A percentile compares a stretch with the other conserved stretches of the same genome.
Evolutionary conservation across 2,329 filamentous ascomycete species (phyloP).

Genomic region (Beauveria asiatica): DNA sequence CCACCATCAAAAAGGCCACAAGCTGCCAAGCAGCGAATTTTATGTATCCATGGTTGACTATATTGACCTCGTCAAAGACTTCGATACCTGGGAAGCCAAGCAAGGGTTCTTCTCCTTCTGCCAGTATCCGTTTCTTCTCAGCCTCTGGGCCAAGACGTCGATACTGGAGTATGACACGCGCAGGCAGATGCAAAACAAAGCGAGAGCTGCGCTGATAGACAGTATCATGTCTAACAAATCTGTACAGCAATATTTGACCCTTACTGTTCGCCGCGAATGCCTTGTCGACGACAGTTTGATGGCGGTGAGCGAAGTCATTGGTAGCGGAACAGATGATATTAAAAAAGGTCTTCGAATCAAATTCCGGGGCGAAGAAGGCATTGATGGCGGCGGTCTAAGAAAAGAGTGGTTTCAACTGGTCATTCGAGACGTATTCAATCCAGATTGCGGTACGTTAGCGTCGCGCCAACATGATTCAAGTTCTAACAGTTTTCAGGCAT

Average conservation of each 20-base stretch:
- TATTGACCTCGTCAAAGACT: conserved; percentile 76
- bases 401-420: conserved; percentile 94
- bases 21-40: conserved; percentile 74
- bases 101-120: conserved; percentile 75
- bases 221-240: conserved; percentile 69
- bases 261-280: conserved; percentile 75
- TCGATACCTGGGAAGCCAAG: conserved; percentile 76
- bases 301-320: conserved; percentile 76
- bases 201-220: conserved; percentile 83
- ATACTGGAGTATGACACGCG: conserved; percentile 83
- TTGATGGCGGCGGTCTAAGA: conserved; percentile 79
- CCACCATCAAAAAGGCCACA: conserved; percentile 44
- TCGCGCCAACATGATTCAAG: background rate
- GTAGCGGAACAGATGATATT: conserved; percentile 71
- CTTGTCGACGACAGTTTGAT: conserved; percentile 82
- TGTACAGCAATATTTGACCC: conserved; percentile 67
- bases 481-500: conserved; percentile 49
- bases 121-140: conserved; percentile 85
- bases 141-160: conserved; percentile 85
- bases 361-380: conserved; percentile 81
- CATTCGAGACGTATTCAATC: conserved; percentile 83
- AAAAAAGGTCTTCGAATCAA: conserved; percentile 84
- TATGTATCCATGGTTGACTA: conserved; percentile 84
- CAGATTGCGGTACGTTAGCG: conserved; percentile 63
- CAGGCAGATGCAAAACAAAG: conserved; percentile 82